Conservation (phyloP, 352 stramenopile genomes). For the Pythium apleroticum region DNA sequence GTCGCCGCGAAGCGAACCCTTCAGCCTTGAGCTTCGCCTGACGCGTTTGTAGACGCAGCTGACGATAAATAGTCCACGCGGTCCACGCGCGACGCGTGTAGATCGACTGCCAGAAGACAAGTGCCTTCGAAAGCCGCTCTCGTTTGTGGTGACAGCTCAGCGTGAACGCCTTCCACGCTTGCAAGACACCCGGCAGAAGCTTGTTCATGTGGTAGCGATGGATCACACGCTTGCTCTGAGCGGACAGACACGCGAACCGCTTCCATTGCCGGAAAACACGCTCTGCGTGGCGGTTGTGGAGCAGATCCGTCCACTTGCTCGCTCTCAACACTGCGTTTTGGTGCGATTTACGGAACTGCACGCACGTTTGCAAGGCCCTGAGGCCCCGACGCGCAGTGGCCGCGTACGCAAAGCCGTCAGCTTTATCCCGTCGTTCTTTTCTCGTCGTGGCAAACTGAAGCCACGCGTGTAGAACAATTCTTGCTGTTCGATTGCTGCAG, state of each 20-base stretch:
- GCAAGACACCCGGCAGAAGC: conserved; percentile 6
- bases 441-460: background rate
- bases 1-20: background rate
- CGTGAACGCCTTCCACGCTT: conserved; percentile 8
- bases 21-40: background rate
- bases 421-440: background rate
- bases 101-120: conserved; percentile 9
- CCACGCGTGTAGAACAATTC: conserved; percentile 10
- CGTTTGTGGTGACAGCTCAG: background rate
- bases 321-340: conserved; percentile 2
- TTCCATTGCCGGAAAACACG: conserved; percentile 15
- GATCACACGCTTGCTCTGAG: background rate
- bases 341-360: background rate
- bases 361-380: background rate
- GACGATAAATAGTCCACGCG: conserved; percentile 6
- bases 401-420: background rate
- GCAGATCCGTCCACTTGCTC: conserved; percentile 11
- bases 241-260: background rate
- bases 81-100: conserved; percentile 20
- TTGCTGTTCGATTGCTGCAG: conserved; percentile 15
- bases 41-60: background rate
- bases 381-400: background rate
- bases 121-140: conserved; percentile 8
- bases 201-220: conserved; percentile 10
- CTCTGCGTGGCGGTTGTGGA: background rate